Percentiles rank a stretch among this genome's conserved stretches.
phyloP scores from a whole-genome alignment of 2,329 filamentous ascomycete species.

The Parascedosporium putredinis region DNA sequence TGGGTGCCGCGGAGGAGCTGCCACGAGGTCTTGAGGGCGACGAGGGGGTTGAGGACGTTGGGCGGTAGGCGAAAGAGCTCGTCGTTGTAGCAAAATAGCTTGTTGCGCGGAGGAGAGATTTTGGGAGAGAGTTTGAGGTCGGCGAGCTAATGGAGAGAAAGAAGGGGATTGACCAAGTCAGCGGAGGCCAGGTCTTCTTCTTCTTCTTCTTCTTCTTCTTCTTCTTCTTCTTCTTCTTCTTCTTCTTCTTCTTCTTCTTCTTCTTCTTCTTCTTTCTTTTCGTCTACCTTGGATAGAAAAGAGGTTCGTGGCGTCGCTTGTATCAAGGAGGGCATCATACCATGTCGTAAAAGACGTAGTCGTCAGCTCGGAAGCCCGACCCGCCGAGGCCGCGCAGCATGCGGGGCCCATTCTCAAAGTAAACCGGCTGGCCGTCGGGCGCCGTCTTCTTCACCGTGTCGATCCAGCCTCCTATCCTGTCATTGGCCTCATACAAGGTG shows the following conservation, averaged over 20 bases:
- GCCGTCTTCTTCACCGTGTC: conserved; percentile 33
- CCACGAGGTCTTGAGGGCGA: conserved; percentile 3
- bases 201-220: no score
- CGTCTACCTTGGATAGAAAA: neutral
- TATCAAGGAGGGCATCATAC: no score
- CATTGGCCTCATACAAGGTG: conserved; percentile 67
- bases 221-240: no score
- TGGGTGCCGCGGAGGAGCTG: conserved; percentile 5
- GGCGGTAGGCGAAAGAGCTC: conserved; percentile 36
- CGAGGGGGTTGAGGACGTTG: conserved; percentile 8
- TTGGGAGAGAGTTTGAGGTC: neutral
- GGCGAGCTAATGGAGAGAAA: no score
- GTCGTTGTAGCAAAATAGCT: conserved; percentile 71
- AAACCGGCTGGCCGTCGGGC: conserved; percentile 10
- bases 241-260: no score
- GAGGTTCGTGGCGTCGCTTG: neutral
- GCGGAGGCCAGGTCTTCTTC: no score
- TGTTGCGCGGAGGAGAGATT: conserved; percentile 7
- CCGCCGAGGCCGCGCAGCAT: conserved; percentile 50
- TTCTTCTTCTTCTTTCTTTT: neutral
- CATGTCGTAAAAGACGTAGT: conserved; percentile 59
- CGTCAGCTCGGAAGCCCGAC: conserved; percentile 38
- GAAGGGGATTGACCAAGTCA: no score
- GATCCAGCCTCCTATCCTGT: conserved; percentile 75
- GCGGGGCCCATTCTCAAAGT: conserved; percentile 78